Evolutionary conservation across 2,329 filamentous ascomycete genomes (phyloP).

Genomic region (Chrysoporthe puriensis): DNA sequence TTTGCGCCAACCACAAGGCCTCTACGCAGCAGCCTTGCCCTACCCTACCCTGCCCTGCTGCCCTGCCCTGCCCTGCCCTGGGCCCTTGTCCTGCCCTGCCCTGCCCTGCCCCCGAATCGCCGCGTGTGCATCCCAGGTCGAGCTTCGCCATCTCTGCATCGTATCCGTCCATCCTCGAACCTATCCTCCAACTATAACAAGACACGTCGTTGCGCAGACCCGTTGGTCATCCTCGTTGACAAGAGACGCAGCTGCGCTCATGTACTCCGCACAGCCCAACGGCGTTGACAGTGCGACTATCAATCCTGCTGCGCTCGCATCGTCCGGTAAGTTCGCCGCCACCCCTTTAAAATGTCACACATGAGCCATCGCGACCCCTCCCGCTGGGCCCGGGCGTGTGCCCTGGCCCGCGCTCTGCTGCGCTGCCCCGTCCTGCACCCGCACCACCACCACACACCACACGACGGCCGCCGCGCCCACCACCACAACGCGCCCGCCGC

Average conservation of each 20-base stretch:
- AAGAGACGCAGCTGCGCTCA: slow-evolving; percentile 46
- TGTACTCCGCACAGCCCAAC: slow-evolving; percentile 69
- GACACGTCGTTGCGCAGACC: slow-evolving; percentile 63
- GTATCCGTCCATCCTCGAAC: slow-evolving; percentile 32
- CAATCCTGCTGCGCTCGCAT: slow-evolving; percentile 85
- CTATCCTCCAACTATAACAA: slow-evolving; percentile 61
- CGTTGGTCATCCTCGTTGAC: slow-evolving; percentile 42
- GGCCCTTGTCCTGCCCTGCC: slow-evolving; percentile 31
- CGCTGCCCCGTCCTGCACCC: slow-evolving; percentile 19
- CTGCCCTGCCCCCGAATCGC: neutral
- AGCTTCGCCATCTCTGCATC: slow-evolving; percentile 36
- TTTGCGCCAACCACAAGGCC: slow-evolving; percentile 55
- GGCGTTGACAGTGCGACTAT: slow-evolving; percentile 86
- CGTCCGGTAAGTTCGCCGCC: slow-evolving; percentile 63
- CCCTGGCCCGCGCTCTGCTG: slow-evolving; percentile 18
- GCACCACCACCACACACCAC: slow-evolving; percentile 18
- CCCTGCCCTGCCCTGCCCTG: slow-evolving; percentile 10
- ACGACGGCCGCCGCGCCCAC: slow-evolving; percentile 8
- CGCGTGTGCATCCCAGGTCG: slow-evolving; percentile 43
- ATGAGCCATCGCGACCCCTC: slow-evolving; percentile 30
- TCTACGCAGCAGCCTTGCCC: slow-evolving; percentile 47
- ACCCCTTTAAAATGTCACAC: slow-evolving; percentile 28
- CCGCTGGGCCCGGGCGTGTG: slow-evolving; percentile 28
- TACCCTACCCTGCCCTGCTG: slow-evolving; percentile 33
- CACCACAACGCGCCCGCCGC: slow-evolving; percentile 9